These are phyloP conservation scores for Pneumocystis oryctolagi DNA, from an alignment of 1,139 yeast species.

Conservation along the genomic window DNA sequence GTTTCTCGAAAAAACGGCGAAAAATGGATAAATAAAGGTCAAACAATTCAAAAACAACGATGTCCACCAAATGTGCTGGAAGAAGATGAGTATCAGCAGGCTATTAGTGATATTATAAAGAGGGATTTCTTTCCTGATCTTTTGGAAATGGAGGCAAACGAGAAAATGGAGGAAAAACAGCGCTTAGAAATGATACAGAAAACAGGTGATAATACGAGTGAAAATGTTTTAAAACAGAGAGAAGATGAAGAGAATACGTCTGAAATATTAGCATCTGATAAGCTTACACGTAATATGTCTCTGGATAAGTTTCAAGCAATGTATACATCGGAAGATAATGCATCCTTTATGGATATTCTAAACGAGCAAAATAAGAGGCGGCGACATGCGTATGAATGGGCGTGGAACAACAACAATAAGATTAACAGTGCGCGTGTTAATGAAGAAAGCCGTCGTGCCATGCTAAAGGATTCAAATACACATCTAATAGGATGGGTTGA, in stretches of 20 bases:
- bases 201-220: background rate
- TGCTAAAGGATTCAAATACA: background rate
- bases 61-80: conserved; percentile 14
- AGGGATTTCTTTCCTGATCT: conserved; percentile 23
- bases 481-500: conserved; percentile 13
- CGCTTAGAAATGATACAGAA: background rate
- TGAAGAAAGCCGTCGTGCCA: background rate
- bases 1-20: background rate
- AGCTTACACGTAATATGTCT: background rate
- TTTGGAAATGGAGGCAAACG: conserved; percentile 9
- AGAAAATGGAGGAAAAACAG: conserved; percentile 1
- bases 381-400: conserved; percentile 19
- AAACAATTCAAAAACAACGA: background rate
- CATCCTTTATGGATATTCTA: conserved; percentile 20
- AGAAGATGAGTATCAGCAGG: conserved; percentile 21
- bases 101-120: conserved; percentile 20
- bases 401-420: conserved; percentile 18
- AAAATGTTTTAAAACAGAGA: background rate
- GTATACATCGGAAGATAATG: conserved; percentile 25
- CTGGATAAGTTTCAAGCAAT: conserved; percentile 20
- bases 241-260: conserved; percentile 7
- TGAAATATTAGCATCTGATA: background rate
- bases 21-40: background rate
- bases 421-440: conserved; percentile 6
- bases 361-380: conserved; percentile 16